Conservation (phyloP, 208 protist genomes). For the Zelonia costaricensis region DNA sequence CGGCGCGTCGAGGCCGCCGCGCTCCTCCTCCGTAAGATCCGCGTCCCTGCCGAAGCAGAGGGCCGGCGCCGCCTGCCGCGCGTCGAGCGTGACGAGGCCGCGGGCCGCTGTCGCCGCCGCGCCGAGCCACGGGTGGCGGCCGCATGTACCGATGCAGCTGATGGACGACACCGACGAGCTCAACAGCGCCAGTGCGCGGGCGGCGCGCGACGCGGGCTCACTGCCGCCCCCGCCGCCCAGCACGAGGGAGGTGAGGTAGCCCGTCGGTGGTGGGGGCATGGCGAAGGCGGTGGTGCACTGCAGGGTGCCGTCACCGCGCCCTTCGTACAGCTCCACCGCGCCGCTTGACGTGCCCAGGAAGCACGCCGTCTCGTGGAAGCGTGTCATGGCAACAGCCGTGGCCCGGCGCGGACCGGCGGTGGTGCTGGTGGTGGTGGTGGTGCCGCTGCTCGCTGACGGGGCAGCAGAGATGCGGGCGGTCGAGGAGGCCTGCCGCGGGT, state of each 20-base stretch:
- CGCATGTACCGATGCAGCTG: constrained; percentile 49
- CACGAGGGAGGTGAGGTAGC: constrained; percentile 24
- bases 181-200: constrained; percentile 19
- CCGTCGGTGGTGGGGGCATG: constrained; percentile 50
- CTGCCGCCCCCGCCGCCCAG: constrained; percentile 6
- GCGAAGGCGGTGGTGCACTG: constrained; percentile 36
- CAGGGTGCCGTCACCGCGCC: constrained; percentile 45
- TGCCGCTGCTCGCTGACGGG: background rate
- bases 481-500: constrained; percentile 43
- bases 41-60: constrained; percentile 26
- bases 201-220: constrained; percentile 10
- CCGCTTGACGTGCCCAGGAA: constrained; percentile 69
- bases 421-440: background rate
- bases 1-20: background rate
- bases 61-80: constrained; percentile 31
- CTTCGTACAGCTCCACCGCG: constrained; percentile 47
- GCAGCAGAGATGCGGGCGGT: constrained; percentile 21
- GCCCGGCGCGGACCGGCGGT: constrained; percentile 14
- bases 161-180: constrained; percentile 50
- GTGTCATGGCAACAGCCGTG: constrained; percentile 57
- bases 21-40: constrained; percentile 5
- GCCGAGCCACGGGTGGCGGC: constrained; percentile 51
- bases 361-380: constrained; percentile 48
- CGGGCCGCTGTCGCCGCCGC: constrained; percentile 54
- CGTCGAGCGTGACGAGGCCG: constrained; percentile 65